A percentile compares a stretch with the other conserved stretches of the same genome.
Conservation (phyloP, 2,329 filamentous ascomycete genomes). For the Cercospora berteroae region DNA sequence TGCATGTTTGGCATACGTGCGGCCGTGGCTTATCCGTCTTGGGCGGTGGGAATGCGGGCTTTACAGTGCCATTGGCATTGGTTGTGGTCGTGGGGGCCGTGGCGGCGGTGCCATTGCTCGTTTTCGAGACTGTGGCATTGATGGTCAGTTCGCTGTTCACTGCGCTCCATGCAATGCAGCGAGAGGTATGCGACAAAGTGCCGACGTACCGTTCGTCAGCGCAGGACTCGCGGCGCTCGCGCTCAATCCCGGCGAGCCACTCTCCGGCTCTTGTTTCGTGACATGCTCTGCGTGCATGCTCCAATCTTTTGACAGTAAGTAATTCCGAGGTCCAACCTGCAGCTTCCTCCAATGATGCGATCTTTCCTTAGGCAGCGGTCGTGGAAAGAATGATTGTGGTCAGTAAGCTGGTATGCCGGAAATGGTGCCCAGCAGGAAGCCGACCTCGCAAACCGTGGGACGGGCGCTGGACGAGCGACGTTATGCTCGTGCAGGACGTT, state of each 20-base stretch:
- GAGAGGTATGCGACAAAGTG: neutral
- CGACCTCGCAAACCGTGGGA: neutral
- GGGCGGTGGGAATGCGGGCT: slow-evolving; percentile 65
- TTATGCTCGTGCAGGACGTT: neutral
- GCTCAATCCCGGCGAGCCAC: slow-evolving; percentile 26
- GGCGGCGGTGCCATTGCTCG: slow-evolving; percentile 20
- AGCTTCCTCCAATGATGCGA: neutral
- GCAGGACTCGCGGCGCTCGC: slow-evolving; percentile 15
- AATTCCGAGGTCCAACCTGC: neutral
- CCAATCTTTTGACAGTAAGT: neutral
- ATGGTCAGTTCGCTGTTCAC: slow-evolving; percentile 1
- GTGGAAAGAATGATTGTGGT: neutral
- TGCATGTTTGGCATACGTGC: slow-evolving; percentile 88
- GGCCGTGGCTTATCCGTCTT: slow-evolving; percentile 98
- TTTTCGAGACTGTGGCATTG: slow-evolving; percentile 1
- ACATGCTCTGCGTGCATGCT: slow-evolving; percentile 33
- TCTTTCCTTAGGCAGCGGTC: neutral
- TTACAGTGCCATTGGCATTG: slow-evolving; percentile 23
- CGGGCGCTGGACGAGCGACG: neutral
- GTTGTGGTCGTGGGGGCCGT: neutral
- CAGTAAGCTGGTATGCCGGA: neutral
- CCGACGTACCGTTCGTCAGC: slow-evolving; percentile 22
- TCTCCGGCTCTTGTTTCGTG: slow-evolving; percentile 29
- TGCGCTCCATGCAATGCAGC: neutral
- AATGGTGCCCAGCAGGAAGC: neutral